Evolutionary conservation across 805 yeast species (phyloP), one percentile per base, ranked within the genome.

Genomic region (Saturnispora gosingensis): DNA sequence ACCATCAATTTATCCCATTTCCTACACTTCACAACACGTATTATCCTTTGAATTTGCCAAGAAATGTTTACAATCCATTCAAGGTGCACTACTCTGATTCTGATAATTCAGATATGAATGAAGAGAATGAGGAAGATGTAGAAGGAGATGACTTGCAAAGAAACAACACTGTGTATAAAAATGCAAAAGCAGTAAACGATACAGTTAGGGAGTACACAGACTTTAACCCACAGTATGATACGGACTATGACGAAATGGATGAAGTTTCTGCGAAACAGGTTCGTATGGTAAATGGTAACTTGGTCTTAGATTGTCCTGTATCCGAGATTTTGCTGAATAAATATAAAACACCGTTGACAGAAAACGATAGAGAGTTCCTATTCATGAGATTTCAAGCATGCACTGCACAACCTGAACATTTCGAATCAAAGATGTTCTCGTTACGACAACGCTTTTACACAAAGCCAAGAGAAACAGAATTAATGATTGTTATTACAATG

Each of bases 381-480:
- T 88, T 83, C 60, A 83, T 91, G 91, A 77, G 98, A 65, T 91
- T 90, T 67, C 88, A 93, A 52, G 97, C 97, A 0, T 89, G 87
- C 20, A 91, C 98, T 1, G 85, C 96, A 65, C 95, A 91, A 56
- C 98, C 98, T 0, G 73, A 79, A 10, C 80, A 83, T 51, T 87
- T 86, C 62, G 70, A 67, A 18, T 58, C 59, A 9, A 76, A 76
- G 56, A 78, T 81, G 59, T 93, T 87, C 70, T 82, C 84, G n/a
- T 72, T 91, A 32, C 77, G 99, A 59, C 98, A 89, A 62, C 76
- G 79, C 43, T 81, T 87, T 60, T 91, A 88, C 64, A 70, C 75
- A 42, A 82, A 80, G 38, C 91, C 93, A 2, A 77, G 98, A 58
- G 75, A 76, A 56, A 91, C 97, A 0, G 98, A 93, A 66, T 68